Evolutionary conservation across 768 basidiomycete genomes (phyloP).

Genomic region (Collybia sp.): DNA sequence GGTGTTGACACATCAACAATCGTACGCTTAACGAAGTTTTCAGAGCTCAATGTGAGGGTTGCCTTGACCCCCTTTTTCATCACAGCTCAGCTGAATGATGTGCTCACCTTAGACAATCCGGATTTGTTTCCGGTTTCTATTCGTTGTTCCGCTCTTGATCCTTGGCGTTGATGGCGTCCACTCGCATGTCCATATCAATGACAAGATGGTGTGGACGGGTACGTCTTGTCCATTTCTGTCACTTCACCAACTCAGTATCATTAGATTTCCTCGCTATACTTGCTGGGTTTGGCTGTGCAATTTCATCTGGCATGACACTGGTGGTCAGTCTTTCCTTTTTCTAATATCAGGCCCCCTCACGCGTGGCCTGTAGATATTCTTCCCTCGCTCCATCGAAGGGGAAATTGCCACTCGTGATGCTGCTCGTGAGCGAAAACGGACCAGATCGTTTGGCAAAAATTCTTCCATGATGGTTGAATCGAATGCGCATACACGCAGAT

Average conservation of each 20-base stretch:
- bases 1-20: slow-evolving; percentile 64
- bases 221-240: slow-evolving; percentile 3
- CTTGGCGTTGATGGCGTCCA: slow-evolving; percentile 67
- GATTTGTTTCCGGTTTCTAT: slow-evolving; percentile 68
- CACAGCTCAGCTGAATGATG: neutral
- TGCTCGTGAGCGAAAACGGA: slow-evolving; percentile 33
- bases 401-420: slow-evolving; percentile 56
- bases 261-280: slow-evolving; percentile 58
- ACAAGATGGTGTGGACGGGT: slow-evolving; percentile 52
- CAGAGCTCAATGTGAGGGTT: slow-evolving; percentile 70
- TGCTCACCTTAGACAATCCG: slow-evolving; percentile 50
- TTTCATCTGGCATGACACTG: slow-evolving; percentile 73
- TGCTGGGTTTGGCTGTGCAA: slow-evolving; percentile 51
- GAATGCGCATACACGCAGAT: slow-evolving; percentile 11
- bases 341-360: neutral
- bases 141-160: slow-evolving; percentile 58
- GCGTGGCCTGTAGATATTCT: slow-evolving; percentile 59
- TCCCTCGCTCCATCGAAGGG: slow-evolving; percentile 70
- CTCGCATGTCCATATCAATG: slow-evolving; percentile 60
- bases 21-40: slow-evolving; percentile 73
- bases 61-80: neutral
- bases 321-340: slow-evolving; percentile 38
- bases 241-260: slow-evolving; percentile 1
- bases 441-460: slow-evolving; percentile 19
- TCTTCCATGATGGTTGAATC: slow-evolving; percentile 15